Evolutionary conservation across 768 basidiomycete species (phyloP).

Genomic region (Boletus rubroflammeus): DNA sequence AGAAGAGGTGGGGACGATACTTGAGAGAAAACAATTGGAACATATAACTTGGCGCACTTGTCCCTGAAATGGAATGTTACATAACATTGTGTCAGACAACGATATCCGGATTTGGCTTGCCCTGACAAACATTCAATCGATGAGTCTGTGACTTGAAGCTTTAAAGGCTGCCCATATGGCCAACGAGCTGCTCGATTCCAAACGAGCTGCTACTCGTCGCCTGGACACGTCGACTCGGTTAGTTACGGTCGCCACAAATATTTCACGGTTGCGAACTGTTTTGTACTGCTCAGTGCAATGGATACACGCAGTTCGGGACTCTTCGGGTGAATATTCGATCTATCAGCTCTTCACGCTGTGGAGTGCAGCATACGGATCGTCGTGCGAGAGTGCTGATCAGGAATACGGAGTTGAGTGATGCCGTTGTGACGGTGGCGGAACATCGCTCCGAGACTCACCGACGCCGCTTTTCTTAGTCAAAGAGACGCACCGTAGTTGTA

Average conservation of each 20-base stretch:
- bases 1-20: background rate
- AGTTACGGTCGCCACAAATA: no score
- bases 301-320: background rate
- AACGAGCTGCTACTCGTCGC: no score
- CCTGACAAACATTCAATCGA: background rate
- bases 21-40: slow-evolving; percentile 5
- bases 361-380: background rate
- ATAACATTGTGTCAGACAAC: slow-evolving; percentile 6
- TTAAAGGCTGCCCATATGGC: background rate
- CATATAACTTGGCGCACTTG: slow-evolving; percentile 9
- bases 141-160: no score
- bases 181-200: background rate
- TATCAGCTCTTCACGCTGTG: background rate
- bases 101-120: background rate
- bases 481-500: no score
- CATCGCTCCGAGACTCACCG: background rate
- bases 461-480: background rate
- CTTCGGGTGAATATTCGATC: no score
- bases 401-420: background rate
- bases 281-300: background rate
- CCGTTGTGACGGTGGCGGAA: background rate
- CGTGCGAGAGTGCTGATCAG: background rate
- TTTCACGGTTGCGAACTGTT: background rate
- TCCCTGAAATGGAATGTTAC: slow-evolving; percentile 15
- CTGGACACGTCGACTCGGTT: background rate